Evolutionary conservation across 2,329 filamentous ascomycete genomes (phyloP).

Genomic region (Ceratocystis diversiconidia): DNA sequence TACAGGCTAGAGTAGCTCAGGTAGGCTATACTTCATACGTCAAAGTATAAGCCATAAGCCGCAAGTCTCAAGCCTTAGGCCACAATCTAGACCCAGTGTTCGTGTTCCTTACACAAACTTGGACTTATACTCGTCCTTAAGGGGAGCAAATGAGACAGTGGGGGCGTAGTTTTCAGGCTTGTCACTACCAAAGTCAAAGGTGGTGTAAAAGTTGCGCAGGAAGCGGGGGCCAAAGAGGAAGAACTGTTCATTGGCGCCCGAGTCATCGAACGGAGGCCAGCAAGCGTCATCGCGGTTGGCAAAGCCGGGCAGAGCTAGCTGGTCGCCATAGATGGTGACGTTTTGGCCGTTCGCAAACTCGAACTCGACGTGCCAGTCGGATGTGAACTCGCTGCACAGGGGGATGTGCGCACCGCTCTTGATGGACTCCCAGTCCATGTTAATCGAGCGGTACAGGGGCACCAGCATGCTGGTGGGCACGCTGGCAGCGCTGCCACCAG

Average conservation of each 20-base stretch:
- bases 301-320: slow-evolving; percentile 25
- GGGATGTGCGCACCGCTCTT: slow-evolving; percentile 23
- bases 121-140: slow-evolving; percentile 20
- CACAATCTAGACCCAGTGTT: neutral
- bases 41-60: neutral
- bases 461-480: slow-evolving; percentile 22
- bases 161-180: slow-evolving; percentile 17
- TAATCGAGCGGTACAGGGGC: slow-evolving; percentile 25
- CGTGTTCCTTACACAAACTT: neutral
- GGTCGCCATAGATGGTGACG: slow-evolving; percentile 25
- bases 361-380: slow-evolving; percentile 25
- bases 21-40: neutral
- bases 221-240: slow-evolving; percentile 24
- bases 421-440: slow-evolving; percentile 27
- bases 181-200: slow-evolving; percentile 24
- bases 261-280: slow-evolving; percentile 26
- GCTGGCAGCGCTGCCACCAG: slow-evolving; percentile 23
- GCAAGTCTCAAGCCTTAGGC: neutral
- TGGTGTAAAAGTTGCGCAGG: slow-evolving; percentile 25
- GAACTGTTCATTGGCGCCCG: slow-evolving; percentile 20
- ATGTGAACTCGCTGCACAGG: slow-evolving; percentile 27
- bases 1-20: no score
- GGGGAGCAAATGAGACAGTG: slow-evolving; percentile 20
- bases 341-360: slow-evolving; percentile 22
- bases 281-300: slow-evolving; percentile 25